Base-by-base conservation (phyloP, 148 eudicot genomes). In the Bassia scoparia region DNA sequence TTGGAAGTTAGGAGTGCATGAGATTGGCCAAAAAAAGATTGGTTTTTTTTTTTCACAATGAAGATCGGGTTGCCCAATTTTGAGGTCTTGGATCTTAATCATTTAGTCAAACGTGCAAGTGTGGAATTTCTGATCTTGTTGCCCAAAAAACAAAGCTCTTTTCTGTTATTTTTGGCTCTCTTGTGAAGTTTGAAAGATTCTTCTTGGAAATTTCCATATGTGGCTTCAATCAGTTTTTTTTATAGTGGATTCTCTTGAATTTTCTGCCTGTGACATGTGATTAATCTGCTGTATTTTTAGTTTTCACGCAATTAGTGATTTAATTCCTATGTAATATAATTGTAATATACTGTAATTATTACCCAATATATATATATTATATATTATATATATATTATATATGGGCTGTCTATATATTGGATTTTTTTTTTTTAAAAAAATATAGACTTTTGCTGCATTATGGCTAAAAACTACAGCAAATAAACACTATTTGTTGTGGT, bases 91-190 rank as follows among this genome's bases (percentile, higher is more conserved):
- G 83, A 71, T 74, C 77, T 73, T 58, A 16, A 38, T 74, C 64
- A n/a, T 67, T 21, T 38, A 14, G 63, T 41, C 35, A 75, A 77
- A 71, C 78, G 67, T 72, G 30, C 54, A 53, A 69, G 61, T 64
- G 65, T 44, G 76, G 86, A 66, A 68, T 24, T 69, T 33, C n/a
- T 78, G 69, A 80, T 81, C 77, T 82, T 87, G 73, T 73, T 82
- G 78, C 41, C 70, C 46, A 52, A 38, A 80, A 56, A n/a, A n/a
- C n/a, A 30, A 80, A 65, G 74, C 31, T 77, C 79, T 70, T 70
- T 66, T 64, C 69, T 71, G 69, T 72, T 74, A 72, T 50, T 70
- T 74, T 82, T 82, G 52, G 65, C 75, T 79, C 72, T 71, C 55
- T 63, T 61, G 72, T 46, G 74, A 74, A 75, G 71, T 79, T 80